Percentiles rank a stretch among this genome's conserved stretches.
Conservation (phyloP, 345 rosid species). For the Nephelium lappaceum region DNA sequence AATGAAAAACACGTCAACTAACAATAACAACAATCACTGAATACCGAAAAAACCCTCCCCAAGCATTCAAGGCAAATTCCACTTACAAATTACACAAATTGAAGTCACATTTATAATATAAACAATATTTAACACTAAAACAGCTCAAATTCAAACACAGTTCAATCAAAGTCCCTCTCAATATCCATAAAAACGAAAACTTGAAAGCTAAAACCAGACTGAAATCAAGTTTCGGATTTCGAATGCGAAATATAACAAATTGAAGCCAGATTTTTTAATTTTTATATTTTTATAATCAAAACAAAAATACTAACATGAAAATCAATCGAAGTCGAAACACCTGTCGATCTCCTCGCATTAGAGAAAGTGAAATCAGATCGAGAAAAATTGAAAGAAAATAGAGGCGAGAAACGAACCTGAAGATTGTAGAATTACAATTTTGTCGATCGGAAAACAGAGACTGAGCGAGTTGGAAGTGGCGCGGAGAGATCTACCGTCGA, state of each 20-base stretch:
- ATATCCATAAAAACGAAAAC: background rate
- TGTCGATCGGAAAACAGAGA: background rate
- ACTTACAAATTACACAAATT: background rate
- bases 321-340: background rate
- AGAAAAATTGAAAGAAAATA: background rate
- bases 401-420: background rate
- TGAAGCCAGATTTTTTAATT: background rate
- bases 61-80: too few species aligned
- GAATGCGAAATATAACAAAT: background rate
- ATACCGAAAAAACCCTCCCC: too few species aligned
- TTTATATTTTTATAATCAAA: background rate
- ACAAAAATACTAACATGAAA: background rate
- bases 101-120: background rate
- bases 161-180: too few species aligned
- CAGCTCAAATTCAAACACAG: background rate
- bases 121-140: background rate
- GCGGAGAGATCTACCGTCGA: conserved; percentile 2
- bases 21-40: too few species aligned
- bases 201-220: background rate
- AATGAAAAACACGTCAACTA: too few species aligned
- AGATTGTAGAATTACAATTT: background rate
- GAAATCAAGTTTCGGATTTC: background rate
- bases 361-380: conserved; percentile 6
- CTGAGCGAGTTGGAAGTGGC: conserved; percentile 5
- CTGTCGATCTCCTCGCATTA: background rate